Evolutionary conservation across 176 grass and related monocot species (phyloP), one percentile per base, ranked within the genome.

Genomic region (Typha latifolia): DNA sequence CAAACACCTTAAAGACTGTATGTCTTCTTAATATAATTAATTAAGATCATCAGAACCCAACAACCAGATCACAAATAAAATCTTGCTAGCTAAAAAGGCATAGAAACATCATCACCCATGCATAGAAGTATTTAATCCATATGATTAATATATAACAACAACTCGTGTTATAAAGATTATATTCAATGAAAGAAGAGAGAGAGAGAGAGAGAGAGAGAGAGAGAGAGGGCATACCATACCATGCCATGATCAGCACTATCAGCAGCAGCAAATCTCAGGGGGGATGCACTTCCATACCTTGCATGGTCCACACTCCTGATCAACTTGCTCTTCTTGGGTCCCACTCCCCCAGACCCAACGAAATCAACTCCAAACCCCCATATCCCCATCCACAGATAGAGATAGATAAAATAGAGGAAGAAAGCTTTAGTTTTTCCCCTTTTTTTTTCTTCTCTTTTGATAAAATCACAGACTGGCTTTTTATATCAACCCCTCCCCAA

Each of bases 221-320:
- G 53, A 22, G 53, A 10, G 20, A 4, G 52, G 16, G 18, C 53
- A 59, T 59, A 21, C n/a, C n/a, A n/a, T n/a, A n/a, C n/a, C 0
- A 26, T 26, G 2, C 53, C 53, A 59, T 59, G 20, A 18, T 59
- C 53, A 59, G 18, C 6, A 43, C 37, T 43, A 43, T 43, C 37
- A 43, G 37, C 37, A 43, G n/a, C 76, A 65, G 48, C 47, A 59
- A 65, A 51, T 47, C 72, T 80, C 71, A 74, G 64, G 64, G 64
- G 70, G 70, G 47, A 74, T 81, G 78, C 52, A 81, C 62, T 57
- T 56, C 23, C 48, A 72, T n/a, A 59, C 16, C 24, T 50, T 64
- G 64, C 23, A 81, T 66, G 63, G 62, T 61, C 47, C 50, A 61
- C 67, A 73, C 63, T 81, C 71, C 63, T 81, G 9, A 63, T 48